These are phyloP conservation scores for Capronia epimyces DNA, from an alignment of 2,329 filamentous ascomycete genomes.

Conservation along the genomic window DNA sequence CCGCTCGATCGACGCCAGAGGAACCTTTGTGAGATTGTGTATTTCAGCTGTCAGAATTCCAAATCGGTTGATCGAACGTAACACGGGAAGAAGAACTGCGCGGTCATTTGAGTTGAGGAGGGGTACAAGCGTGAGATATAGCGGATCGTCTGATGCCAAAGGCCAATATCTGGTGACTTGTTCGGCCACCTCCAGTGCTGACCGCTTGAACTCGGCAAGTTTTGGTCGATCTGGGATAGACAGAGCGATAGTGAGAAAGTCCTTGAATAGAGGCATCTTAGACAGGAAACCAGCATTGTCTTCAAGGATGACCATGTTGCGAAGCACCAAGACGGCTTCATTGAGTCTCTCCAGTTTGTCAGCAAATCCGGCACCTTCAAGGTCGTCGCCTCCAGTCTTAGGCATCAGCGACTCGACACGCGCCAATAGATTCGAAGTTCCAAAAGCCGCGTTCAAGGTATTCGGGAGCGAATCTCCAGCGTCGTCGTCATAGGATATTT, in stretches of 20 bases:
- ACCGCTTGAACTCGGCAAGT: constrained; percentile 80
- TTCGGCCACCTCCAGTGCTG: constrained; percentile 85
- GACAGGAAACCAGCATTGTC: constrained; percentile 83
- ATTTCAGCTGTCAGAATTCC: constrained; percentile 78
- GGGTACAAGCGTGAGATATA: constrained; percentile 68
- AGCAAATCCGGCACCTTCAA: constrained; percentile 45
- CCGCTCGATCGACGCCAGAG: constrained; percentile 56
- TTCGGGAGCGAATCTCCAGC: constrained; percentile 50
- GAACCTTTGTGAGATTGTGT: constrained; percentile 69
- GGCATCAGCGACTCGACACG: constrained; percentile 61
- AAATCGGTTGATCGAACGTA: constrained; percentile 78
- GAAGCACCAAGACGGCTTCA: constrained; percentile 78
- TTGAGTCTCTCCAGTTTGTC: constrained; percentile 70
- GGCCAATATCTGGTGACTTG: constrained; percentile 77
- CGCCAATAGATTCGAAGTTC: constrained; percentile 66
- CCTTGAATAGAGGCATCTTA: constrained; percentile 67
- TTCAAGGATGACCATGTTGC: constrained; percentile 91
- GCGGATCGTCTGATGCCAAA: constrained; percentile 65
- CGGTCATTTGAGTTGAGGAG: constrained; percentile 58
- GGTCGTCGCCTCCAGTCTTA: constrained; percentile 52
- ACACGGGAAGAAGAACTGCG: constrained; percentile 70
- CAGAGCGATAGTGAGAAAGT: constrained; percentile 75
- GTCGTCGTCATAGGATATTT: constrained; percentile 64
- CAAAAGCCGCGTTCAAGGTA: constrained; percentile 59
- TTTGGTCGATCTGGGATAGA: constrained; percentile 67